phyloP scores from a whole-genome alignment of 1,284 basidiomycete genomes.

The Ganoderma lingzhi region DNA sequence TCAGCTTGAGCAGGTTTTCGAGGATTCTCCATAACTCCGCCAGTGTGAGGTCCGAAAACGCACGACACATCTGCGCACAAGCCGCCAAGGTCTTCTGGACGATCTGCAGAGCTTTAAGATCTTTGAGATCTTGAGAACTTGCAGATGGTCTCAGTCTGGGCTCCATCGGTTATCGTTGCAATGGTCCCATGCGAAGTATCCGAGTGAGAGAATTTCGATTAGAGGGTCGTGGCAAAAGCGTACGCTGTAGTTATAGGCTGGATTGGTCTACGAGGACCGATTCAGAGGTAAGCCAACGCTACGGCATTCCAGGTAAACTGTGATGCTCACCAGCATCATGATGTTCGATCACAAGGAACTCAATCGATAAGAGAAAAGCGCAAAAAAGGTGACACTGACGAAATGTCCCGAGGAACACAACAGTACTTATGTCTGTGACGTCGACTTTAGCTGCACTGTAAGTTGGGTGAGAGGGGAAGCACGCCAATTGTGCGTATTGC shows the following conservation, averaged over 20 bases:
- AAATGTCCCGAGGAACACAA: no score
- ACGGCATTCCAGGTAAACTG: no score
- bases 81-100: background rate
- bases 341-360: no score
- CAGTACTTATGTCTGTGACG: no score
- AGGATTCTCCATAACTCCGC: background rate
- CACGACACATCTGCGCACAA: background rate
- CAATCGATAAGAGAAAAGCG: no score
- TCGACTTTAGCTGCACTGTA: no score
- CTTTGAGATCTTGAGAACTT: background rate
- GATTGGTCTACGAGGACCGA: no score
- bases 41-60: background rate
- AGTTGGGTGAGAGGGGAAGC: no score
- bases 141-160: background rate
- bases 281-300: no score
- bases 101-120: background rate
- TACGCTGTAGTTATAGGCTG: background rate
- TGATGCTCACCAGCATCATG: no score
- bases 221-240: background rate
- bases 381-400: no score
- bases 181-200: background rate
- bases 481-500: no score
- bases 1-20: background rate
- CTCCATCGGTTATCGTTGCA: background rate
- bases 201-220: background rate